Conservation (phyloP, 257 asterid species). For the Solanum bukasovii region DNA sequence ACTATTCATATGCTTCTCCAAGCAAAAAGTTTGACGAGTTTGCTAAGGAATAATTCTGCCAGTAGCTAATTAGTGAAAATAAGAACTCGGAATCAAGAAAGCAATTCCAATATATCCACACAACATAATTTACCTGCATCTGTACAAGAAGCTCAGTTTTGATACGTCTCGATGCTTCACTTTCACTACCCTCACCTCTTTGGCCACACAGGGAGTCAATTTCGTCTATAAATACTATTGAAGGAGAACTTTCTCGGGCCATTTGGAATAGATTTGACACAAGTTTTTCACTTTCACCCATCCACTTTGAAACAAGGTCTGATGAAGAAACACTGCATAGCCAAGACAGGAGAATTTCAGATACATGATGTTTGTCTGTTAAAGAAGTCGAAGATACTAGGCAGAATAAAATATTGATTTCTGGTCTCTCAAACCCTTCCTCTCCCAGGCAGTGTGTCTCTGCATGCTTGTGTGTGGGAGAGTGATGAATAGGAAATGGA, state of each 20-base stretch:
- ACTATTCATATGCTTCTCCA: background rate
- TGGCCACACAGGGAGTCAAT: conserved; percentile 70
- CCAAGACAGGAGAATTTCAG: background rate
- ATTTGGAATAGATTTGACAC: conserved; percentile 77
- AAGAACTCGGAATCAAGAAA: background rate
- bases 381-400: background rate
- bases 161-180: conserved; percentile 80
- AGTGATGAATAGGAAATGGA: background rate
- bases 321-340: conserved; percentile 60
- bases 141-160: conserved; percentile 78
- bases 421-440: background rate
- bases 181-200: conserved; percentile 83
- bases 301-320: conserved; percentile 80
- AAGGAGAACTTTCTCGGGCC: conserved; percentile 78
- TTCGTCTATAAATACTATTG: conserved; percentile 64
- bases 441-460: background rate
- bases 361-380: background rate
- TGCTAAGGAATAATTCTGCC: background rate
- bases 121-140: conserved; percentile 53
- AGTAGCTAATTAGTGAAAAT: background rate
- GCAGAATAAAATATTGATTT: background rate
- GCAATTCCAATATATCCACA: background rate
- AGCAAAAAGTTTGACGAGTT: background rate
- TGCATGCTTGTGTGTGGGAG: background rate
- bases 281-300: conserved; percentile 88